A percentile compares a stretch with the other conserved stretches of the same genome.
These are phyloP conservation scores for Jatropha curcas DNA, from an alignment of 345 rosid genomes.

Conservation along the genomic window DNA sequence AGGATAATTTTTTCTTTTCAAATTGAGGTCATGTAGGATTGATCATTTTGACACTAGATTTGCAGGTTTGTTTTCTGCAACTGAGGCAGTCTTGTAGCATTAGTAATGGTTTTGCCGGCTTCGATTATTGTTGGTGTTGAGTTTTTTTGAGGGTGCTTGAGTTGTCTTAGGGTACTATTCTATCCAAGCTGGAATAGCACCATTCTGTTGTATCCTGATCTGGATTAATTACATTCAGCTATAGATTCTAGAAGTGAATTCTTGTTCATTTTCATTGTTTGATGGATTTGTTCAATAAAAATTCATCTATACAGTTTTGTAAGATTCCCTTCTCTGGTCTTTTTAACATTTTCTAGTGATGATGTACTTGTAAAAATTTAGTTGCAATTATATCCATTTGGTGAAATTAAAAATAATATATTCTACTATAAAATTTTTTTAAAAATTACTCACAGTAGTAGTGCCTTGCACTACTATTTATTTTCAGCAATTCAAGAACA, in stretches of 20 bases:
- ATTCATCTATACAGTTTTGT: no score
- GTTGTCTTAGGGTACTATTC: conserved; percentile 19
- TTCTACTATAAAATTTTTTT: no score
- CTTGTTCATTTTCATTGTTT: neutral
- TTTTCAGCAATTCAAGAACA: no score
- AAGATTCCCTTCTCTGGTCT: no score
- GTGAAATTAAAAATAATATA: no score
- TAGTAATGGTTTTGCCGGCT: conserved; percentile 33
- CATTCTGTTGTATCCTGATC: conserved; percentile 28
- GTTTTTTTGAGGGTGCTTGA: conserved; percentile 3
- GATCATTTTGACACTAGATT: conserved; percentile 28
- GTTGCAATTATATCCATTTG: no score
- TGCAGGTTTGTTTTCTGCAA: conserved; percentile 33
- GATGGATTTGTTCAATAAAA: neutral
- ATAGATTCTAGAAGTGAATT: conserved; percentile 17
- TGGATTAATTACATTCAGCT: conserved; percentile 22
- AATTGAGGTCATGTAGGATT: conserved; percentile 20
- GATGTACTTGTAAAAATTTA: no score
- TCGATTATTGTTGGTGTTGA: conserved; percentile 14
- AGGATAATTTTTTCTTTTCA: conserved; percentile 23
- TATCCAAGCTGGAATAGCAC: conserved; percentile 24
- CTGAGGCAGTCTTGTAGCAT: conserved; percentile 22
- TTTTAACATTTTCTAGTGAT: no score
- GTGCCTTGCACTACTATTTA: no score
- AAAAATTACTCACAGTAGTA: no score